Conservation (phyloP, 1,284 basidiomycete genomes). For the Heterobasidion parviporum region DNA sequence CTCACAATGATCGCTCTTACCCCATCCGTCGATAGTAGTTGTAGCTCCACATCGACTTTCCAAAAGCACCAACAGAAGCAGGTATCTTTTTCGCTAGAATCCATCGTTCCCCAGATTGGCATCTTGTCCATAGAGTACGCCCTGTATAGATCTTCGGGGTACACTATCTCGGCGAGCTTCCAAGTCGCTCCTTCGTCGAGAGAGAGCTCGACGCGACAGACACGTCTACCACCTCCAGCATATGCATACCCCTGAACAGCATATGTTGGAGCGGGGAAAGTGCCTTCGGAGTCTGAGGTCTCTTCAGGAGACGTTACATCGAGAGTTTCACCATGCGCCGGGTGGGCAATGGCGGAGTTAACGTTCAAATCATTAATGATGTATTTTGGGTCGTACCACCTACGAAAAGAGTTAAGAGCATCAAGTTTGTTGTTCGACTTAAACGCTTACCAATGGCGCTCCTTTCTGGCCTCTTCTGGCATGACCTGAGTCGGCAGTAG, state of each 20-base stretch:
- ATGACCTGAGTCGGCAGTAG: neutral
- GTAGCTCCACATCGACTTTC: conserved; percentile 33
- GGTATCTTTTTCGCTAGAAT: conserved; percentile 44
- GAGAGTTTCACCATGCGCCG: conserved; percentile 48
- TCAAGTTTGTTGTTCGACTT: neutral
- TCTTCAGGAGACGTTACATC: conserved; percentile 13
- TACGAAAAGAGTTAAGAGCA: neutral
- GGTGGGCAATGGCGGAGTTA: conserved; percentile 52
- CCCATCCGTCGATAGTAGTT: conserved; percentile 25
- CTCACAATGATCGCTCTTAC: conserved; percentile 37
- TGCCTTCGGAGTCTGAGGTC: neutral
- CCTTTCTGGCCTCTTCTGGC: neutral
- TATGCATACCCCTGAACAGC: conserved; percentile 54
- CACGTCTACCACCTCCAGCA: conserved; percentile 54
- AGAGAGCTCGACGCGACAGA: conserved; percentile 55
- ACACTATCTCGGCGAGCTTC: conserved; percentile 37
- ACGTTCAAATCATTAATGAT: conserved; percentile 15
- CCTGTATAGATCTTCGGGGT: conserved; percentile 51
- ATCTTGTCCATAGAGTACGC: conserved; percentile 18
- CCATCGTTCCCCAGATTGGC: conserved; percentile 28
- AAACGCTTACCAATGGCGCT: neutral
- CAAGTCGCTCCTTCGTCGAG: conserved; percentile 52
- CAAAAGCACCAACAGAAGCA: conserved; percentile 67
- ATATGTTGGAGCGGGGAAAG: conserved; percentile 20
- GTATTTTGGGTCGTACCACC: neutral